These are phyloP conservation scores for Talaromyces piceae DNA, from an alignment of 2,329 filamentous ascomycete genomes.

Conservation along the genomic window DNA sequence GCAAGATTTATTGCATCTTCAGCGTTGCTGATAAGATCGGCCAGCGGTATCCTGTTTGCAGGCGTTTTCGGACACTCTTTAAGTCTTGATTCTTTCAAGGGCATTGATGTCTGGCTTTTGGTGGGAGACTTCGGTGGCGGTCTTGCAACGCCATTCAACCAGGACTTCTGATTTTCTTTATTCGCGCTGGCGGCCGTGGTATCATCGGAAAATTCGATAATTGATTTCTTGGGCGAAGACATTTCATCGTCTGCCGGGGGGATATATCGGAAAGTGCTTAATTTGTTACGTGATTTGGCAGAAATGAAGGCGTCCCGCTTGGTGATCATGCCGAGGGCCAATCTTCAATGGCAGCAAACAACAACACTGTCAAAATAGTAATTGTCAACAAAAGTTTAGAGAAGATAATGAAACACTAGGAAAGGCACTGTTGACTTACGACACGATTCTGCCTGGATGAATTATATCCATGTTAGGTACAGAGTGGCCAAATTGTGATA, in stretches of 20 bases:
- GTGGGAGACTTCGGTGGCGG: slow-evolving; percentile 16
- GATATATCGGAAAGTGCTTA: slow-evolving; percentile 49
- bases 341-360: slow-evolving; percentile 10
- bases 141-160: slow-evolving; percentile 28
- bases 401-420: too few species aligned
- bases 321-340: slow-evolving; percentile 17
- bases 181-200: slow-evolving; percentile 27
- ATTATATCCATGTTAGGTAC: not conserved
- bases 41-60: slow-evolving; percentile 50
- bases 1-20: slow-evolving; percentile 48
- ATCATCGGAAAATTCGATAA: slow-evolving; percentile 18
- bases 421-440: not conserved
- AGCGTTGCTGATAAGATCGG: slow-evolving; percentile 54
- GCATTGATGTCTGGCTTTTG: slow-evolving; percentile 15
- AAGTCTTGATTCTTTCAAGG: slow-evolving; percentile 20
- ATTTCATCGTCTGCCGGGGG: slow-evolving; percentile 23
- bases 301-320: slow-evolving; percentile 35
- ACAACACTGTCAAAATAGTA: slow-evolving; percentile 3
- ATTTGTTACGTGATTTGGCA: slow-evolving; percentile 46
- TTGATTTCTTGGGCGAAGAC: slow-evolving; percentile 9
- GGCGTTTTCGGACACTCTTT: slow-evolving; percentile 50
- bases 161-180: slow-evolving; percentile 39
- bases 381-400: not conserved
- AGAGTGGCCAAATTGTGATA: not conserved
- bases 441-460: not conserved